Conservation (phyloP, 331 rosid genomes). For the Malus hybrid region DNA sequence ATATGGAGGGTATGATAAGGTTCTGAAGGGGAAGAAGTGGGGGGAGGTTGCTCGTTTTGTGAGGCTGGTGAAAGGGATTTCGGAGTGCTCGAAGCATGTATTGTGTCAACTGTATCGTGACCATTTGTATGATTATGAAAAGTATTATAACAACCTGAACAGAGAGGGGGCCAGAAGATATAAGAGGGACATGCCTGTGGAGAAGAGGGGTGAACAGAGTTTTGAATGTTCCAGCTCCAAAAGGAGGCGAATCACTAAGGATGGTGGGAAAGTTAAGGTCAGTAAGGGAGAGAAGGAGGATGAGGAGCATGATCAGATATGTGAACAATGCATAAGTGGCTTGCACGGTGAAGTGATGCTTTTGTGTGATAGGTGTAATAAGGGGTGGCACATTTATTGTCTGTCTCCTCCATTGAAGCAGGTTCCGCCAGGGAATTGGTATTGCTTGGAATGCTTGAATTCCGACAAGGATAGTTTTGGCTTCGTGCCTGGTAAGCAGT, state of each 20-base stretch:
- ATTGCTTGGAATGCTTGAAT: conserved; percentile 86
- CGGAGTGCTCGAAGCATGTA: conserved; percentile 88
- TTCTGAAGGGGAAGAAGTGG: conserved; percentile 77
- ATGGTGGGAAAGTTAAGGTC: conserved; percentile 32
- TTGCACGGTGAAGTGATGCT: conserved; percentile 97
- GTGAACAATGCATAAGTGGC: conserved; percentile 92
- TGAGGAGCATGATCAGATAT: conserved; percentile 78
- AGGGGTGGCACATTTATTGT: conserved; percentile 95
- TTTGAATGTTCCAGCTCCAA: conserved; percentile 31
- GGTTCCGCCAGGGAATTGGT: conserved; percentile 88
- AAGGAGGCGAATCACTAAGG: conserved; percentile 40
- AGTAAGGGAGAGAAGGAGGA: conserved; percentile 26
- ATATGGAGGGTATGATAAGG: conserved; percentile 82
- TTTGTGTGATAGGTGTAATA: conserved; percentile 90
- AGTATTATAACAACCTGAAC: conserved; percentile 40
- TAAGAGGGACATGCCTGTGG: conserved; percentile 46
- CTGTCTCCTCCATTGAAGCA: conserved; percentile 88
- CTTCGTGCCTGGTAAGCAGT: conserved; percentile 80
- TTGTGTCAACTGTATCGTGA: conserved; percentile 71
- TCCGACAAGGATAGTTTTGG: conserved; percentile 91
- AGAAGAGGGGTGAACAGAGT: conserved; percentile 25
- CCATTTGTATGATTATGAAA: conserved; percentile 78
- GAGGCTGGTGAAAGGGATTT: conserved; percentile 37
- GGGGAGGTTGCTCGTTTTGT: conserved; percentile 77
- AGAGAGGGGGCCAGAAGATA: conserved; percentile 21